Base-by-base conservation (phyloP, 1,139 yeast species). In the Diutina scorzettiae region DNA sequence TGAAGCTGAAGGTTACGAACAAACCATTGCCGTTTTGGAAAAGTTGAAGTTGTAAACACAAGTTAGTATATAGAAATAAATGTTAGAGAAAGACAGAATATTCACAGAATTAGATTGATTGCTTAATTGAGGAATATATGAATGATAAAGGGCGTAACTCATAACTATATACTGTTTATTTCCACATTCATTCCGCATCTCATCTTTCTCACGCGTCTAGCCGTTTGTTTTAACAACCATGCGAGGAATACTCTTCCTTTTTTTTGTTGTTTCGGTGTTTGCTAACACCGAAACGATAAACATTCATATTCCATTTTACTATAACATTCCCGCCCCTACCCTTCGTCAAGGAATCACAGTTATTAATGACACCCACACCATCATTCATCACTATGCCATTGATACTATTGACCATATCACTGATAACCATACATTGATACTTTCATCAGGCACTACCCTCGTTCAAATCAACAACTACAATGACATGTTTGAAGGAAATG, bases 1-100 rank as follows among this genome's bases (percentile, higher is more conserved):
- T 41, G 98, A 89, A 61, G 81, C 86, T 48, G 87, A 82, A 56
- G 94, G 95, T 49, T 75, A 81, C 53, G 78, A 81, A 55, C 79
- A 82, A 48, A 83, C 93, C 45, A 81, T 84, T 58, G 75, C 73
- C 31, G 79, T 81, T 53, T 74, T 84, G 58, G 81, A 81, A 60
- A 79, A 78, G 57, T 70, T 83, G 59, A 81, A 80, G 64, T 69
- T 80, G 53, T 81, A 65, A 27, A 21, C 23, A 34, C 14, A 27
- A n/a, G n/a, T n/a, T n/a, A n/a, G n/a, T n/a, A n/a, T n/a, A n/a
- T n/a, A n/a, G n/a, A n/a, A n/a, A n/a, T n/a, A n/a, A n/a, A n/a
- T n/a, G n/a, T n/a, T n/a, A n/a, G n/a, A n/a, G n/a, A n/a, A n/a
- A n/a, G n/a, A n/a, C n/a, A n/a, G n/a, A n/a, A n/a, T n/a, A n/a